Evolutionary conservation across 306 rosid genomes (phyloP).

Genomic region (Oxytropis ochrocephala): DNA sequence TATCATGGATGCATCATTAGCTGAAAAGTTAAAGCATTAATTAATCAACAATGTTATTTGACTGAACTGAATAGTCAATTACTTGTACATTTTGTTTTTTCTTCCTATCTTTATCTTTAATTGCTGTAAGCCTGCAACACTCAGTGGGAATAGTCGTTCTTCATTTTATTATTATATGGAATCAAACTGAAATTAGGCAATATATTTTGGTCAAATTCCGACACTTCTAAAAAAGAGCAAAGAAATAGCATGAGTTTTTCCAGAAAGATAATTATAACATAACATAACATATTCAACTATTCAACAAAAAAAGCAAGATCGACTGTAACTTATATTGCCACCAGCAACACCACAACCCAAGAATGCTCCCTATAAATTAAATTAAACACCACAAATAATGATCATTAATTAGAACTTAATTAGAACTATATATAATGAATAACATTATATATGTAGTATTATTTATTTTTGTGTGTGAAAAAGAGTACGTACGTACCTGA

Average conservation of each 20-base stretch:
- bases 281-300: too few relatives aligned
- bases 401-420: not conserved
- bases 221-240: too few relatives aligned
- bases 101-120: too few relatives aligned
- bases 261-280: too few relatives aligned
- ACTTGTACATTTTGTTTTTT: too few relatives aligned
- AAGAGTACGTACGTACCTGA: slow-evolving; percentile 50
- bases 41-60: too few relatives aligned
- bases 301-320: slow-evolving; percentile 9
- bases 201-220: slow-evolving; percentile 25
- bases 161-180: not conserved
- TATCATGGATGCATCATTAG: too few relatives aligned
- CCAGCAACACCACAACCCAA: slow-evolving; percentile 59
- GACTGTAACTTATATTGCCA: slow-evolving; percentile 72
- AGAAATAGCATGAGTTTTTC: too few relatives aligned
- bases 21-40: too few relatives aligned
- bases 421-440: not conserved
- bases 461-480: not conserved
- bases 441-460: not conserved
- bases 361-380: slow-evolving; percentile 53
- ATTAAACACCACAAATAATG: slow-evolving; percentile 5
- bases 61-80: too few relatives aligned
- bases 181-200: slow-evolving; percentile 8
- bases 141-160: too few relatives aligned
- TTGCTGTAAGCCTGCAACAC: too few relatives aligned